Evolutionary conservation across 2,329 filamentous ascomycete genomes (phyloP), one percentile per base, ranked within the genome.

Genomic region (Scolecobasidium constrictum): DNA sequence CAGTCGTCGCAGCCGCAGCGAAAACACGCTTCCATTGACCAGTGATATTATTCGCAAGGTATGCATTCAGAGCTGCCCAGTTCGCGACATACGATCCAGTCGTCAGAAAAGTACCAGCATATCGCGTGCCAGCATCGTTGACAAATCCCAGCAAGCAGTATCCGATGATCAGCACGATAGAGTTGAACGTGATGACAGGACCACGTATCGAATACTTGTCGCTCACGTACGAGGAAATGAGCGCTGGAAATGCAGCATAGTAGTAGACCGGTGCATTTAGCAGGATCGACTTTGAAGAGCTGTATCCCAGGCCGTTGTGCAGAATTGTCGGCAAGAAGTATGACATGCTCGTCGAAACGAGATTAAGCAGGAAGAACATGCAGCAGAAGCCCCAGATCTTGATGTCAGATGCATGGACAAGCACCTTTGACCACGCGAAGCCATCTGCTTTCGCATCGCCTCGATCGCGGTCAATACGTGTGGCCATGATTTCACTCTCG

Each of bases 31-130:
- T 81, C 77, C 77, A 81, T 51, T 81, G 77, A 0, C 75, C 59
- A 1, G 70, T 66, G 34, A 80, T 67, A 48, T 78, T 82, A 54
- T 78, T 81, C 13, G 73, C 70, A 52, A 77, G 71, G 49, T 77
- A 80, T 0, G 75, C 70, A 41, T 73, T 78, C 48, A 83, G 61
- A 0, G 77, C 78, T 0, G 79, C 78, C 78, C 78, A 83, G 48
- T 83, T 83, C 3, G 72, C 75, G 3, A 83, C 69, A 48, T 82
- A 83, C 1, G 78, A 77, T 1, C 79, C 79, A 0, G 78, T 83
- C 0, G 78, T 77, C 2, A 83, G 66, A 55, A 73, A 81, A 0
- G 75, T 77, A 6, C 78, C 79, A 21, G 79, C 62, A 48, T 82
- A 82, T 38, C 79, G 71, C 3, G 77, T 75, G 0, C 74, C 65